Percentiles rank a stretch among this genome's conserved stretches.
Evolutionary conservation across 73 alveolate species (phyloP).

Genomic region (Tetrahymena malaccensis): DNA sequence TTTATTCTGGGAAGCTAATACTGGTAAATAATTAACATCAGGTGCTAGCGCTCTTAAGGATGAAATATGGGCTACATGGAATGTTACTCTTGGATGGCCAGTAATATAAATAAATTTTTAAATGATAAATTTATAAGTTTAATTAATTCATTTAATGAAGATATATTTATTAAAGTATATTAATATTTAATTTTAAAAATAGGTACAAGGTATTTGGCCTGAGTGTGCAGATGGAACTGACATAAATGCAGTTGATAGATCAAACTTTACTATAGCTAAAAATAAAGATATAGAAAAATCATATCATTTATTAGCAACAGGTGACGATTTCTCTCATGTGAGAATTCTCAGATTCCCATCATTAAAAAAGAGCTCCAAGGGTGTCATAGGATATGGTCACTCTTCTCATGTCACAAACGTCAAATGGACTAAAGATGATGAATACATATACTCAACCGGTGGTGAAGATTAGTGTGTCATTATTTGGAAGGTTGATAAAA

Average conservation of each 20-base stretch:
- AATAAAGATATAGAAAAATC: constrained; percentile 43
- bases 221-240: constrained; percentile 84
- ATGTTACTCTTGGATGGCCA: constrained; percentile 92
- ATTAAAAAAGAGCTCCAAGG: constrained; percentile 56
- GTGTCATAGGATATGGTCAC: constrained; percentile 70
- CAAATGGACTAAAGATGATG: constrained; percentile 77
- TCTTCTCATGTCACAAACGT: constrained; percentile 82
- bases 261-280: constrained; percentile 30
- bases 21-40: constrained; percentile 53
- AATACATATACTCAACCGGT: constrained; percentile 76
- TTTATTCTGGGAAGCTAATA: constrained; percentile 74
- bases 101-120: constrained; percentile 10
- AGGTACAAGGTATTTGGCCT: constrained; percentile 84
- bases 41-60: constrained; percentile 74
- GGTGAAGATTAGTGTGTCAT: constrained; percentile 95
- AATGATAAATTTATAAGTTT: too few species aligned
- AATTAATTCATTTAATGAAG: too few species aligned
- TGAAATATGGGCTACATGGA: constrained; percentile 85
- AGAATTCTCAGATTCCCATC: constrained; percentile 87
- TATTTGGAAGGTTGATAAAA: constrained; percentile 72
- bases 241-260: constrained; percentile 83
- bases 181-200: not conserved
- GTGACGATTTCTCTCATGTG: constrained; percentile 84
- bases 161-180: too few species aligned
- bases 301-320: constrained; percentile 76